Percentiles rank a stretch among this genome's conserved stretches.
Conservation (phyloP, 192 early-diverging fungal genomes). For the Podila clonocystis region DNA sequence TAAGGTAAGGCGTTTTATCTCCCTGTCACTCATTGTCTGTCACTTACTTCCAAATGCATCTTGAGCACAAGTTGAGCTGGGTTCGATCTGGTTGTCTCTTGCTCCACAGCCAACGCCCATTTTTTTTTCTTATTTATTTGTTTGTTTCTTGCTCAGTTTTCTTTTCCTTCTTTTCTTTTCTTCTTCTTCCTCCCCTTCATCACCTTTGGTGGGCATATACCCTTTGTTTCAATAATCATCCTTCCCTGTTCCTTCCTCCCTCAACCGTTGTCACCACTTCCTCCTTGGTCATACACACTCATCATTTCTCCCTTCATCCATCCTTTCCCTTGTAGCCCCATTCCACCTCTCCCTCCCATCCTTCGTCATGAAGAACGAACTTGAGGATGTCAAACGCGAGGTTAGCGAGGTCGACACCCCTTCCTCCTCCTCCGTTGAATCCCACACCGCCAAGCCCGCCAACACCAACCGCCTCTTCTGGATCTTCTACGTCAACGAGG, state of each 20-base stretch:
- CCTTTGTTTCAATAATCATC: neutral
- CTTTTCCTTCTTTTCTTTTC: neutral
- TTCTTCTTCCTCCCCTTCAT: neutral
- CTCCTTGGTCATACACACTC: neutral
- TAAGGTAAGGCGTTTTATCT: neutral
- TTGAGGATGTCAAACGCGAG: neutral
- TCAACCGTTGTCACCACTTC: too few species aligned
- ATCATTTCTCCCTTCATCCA: neutral
- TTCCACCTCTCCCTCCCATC: neutral
- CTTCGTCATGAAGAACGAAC: neutral
- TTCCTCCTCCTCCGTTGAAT: neutral
- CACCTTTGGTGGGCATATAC: constrained; percentile 1
- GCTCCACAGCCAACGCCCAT: neutral
- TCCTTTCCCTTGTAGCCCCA: neutral
- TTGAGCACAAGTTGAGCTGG: too few species aligned
- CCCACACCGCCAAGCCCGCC: neutral
- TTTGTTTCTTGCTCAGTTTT: neutral
- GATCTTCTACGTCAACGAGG: constrained; percentile 26
- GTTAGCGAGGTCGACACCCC: neutral
- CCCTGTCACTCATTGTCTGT: neutral
- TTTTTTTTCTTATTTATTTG: neutral
- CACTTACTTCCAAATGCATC: neutral
- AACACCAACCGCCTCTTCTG: constrained; percentile 44
- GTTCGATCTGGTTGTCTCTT: neutral
- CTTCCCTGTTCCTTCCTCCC: neutral